These are phyloP conservation scores for Verticillium zaregamsianum DNA, from an alignment of 2,329 filamentous ascomycete species.

Conservation along the genomic window DNA sequence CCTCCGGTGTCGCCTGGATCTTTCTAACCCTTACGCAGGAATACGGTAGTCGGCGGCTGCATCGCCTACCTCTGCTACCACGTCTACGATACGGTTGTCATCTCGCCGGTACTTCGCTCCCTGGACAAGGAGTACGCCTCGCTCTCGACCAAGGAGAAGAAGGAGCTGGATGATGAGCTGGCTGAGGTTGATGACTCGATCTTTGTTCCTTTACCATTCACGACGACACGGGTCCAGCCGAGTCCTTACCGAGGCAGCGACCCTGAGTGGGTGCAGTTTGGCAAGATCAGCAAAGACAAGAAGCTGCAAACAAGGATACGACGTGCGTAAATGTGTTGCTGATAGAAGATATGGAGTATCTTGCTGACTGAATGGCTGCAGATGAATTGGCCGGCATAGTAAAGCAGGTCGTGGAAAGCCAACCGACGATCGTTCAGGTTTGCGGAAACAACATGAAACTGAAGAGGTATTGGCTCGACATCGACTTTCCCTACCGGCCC, in stretches of 20 bases:
- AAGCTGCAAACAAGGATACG: conserved; percentile 40
- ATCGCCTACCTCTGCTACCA: conserved; percentile 33
- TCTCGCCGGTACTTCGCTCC: conserved; percentile 39
- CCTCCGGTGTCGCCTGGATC: no score
- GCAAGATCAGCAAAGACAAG: conserved; percentile 52
- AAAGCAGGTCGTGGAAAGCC: conserved; percentile 33
- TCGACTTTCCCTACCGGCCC: conserved; percentile 54
- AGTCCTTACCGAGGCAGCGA: conserved; percentile 51
- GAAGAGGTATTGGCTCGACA: conserved; percentile 54
- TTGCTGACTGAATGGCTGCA: conserved; percentile 22
- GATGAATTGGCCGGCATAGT: conserved; percentile 42
- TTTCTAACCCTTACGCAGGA: conserved; percentile 7
- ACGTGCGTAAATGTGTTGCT: conserved; percentile 1
- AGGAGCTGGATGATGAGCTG: conserved; percentile 31
- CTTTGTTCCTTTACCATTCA: conserved; percentile 62
- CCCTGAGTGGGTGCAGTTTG: conserved; percentile 60
- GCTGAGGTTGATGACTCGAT: conserved; percentile 39
- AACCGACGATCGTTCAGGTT: conserved; percentile 35
- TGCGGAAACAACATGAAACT: conserved; percentile 46
- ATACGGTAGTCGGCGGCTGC: conserved; percentile 23
- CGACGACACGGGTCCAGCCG: conserved; percentile 42
- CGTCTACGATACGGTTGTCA: conserved; percentile 40
- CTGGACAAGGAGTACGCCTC: conserved; percentile 37
- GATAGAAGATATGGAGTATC: background rate
- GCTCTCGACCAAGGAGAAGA: conserved; percentile 38